phyloP scores from a whole-genome alignment of 164 flowering plant genomes.

The Brasenia schreberi region DNA sequence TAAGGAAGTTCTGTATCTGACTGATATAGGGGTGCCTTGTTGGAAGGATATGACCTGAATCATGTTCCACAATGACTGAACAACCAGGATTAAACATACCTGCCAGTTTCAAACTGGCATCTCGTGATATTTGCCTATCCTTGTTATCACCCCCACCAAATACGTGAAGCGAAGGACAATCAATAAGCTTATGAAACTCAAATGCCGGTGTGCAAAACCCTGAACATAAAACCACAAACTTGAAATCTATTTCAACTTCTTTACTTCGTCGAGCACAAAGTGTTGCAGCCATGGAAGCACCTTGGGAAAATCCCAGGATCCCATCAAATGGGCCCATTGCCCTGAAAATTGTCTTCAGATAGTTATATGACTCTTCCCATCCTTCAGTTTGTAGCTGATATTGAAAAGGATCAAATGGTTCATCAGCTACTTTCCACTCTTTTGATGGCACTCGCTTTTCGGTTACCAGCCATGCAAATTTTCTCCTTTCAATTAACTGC shows the following conservation, averaged over 20 bases:
- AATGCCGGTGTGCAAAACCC: slow-evolving; percentile 43
- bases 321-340: slow-evolving; percentile 84
- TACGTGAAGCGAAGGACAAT: slow-evolving; percentile 83
- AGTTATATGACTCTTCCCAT: slow-evolving; percentile 40
- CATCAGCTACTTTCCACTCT: slow-evolving; percentile 44
- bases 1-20: slow-evolving; percentile 51
- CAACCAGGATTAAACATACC: slow-evolving; percentile 41
- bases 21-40: slow-evolving; percentile 65
- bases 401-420: slow-evolving; percentile 70
- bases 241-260: slow-evolving; percentile 25
- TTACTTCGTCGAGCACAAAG: slow-evolving; percentile 28
- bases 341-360: slow-evolving; percentile 34
- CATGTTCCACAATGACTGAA: slow-evolving; percentile 54
- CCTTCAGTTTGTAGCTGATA: slow-evolving; percentile 73
- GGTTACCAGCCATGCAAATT: slow-evolving; percentile 71
- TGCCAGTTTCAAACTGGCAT: slow-evolving; percentile 50
- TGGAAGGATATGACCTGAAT: slow-evolving; percentile 84
- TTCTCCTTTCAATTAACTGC: slow-evolving; percentile 41
- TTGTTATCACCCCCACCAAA: slow-evolving; percentile 51
- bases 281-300: slow-evolving; percentile 82
- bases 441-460: slow-evolving; percentile 17
- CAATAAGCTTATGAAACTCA: slow-evolving; percentile 23
- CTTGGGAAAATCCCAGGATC: slow-evolving; percentile 91
- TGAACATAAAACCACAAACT: slow-evolving; percentile 78
- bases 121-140: slow-evolving; percentile 63